Evolutionary conservation across 345 rosid genomes (phyloP).

Genomic region (Brassica nigra): DNA sequence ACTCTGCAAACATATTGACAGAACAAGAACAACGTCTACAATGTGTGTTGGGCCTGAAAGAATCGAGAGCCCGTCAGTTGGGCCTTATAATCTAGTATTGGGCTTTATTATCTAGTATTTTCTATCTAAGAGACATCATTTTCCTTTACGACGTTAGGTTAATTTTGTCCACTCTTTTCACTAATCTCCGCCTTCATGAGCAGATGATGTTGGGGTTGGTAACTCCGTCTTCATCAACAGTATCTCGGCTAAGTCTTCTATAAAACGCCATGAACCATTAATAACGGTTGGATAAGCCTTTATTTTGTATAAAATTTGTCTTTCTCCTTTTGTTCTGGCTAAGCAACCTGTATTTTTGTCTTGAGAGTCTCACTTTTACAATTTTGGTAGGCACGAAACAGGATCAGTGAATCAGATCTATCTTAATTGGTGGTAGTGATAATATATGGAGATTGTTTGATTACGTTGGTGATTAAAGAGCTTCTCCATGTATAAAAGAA

Average conservation of each 20-base stretch:
- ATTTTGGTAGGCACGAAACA: background rate
- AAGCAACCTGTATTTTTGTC: background rate
- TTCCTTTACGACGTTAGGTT: background rate
- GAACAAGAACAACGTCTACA: constrained; percentile 72
- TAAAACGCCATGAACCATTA: background rate
- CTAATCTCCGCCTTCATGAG: background rate
- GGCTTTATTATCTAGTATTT: too few relatives aligned
- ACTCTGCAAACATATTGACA: constrained; percentile 88
- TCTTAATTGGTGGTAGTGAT: background rate
- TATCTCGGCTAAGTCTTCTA: background rate
- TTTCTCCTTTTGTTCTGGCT: background rate
- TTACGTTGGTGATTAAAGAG: background rate
- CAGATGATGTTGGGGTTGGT: background rate
- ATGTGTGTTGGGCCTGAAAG: constrained; percentile 76
- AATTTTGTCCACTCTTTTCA: background rate
- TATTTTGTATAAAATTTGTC: background rate
- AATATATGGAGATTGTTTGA: background rate
- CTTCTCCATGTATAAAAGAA: background rate
- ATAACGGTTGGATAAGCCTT: background rate
- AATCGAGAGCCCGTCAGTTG: constrained; percentile 4
- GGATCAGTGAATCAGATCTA: background rate
- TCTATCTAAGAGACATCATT: background rate
- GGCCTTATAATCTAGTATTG: too few relatives aligned
- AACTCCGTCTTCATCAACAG: background rate
- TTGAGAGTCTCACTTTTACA: background rate